These are phyloP conservation scores for Saccharomycopsis javanensis DNA, from an alignment of 805 yeast genomes.

Conservation along the genomic window DNA sequence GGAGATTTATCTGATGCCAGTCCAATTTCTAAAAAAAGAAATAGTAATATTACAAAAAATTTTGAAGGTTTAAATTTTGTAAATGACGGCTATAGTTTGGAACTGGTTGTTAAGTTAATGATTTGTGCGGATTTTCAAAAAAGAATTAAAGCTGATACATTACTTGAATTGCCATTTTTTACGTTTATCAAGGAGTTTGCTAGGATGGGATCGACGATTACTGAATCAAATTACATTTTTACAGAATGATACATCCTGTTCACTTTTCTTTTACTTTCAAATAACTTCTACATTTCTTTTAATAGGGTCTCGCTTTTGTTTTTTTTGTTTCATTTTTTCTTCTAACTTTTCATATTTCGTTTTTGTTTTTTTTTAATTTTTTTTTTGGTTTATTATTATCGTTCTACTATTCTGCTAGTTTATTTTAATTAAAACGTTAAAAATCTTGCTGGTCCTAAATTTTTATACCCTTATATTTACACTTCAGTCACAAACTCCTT, in stretches of 20 bases:
- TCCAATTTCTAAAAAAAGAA: constrained; percentile 38
- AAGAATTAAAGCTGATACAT: constrained; percentile 52
- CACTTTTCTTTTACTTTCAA: neutral
- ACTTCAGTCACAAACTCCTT: no score
- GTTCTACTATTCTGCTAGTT: no score
- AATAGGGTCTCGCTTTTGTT: neutral
- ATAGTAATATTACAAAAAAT: neutral
- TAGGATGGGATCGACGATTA: neutral
- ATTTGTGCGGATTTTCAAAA: constrained; percentile 70
- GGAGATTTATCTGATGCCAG: constrained; percentile 97
- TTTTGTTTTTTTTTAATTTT: neutral
- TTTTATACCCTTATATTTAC: no score
- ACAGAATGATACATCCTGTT: neutral
- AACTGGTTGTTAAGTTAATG: constrained; percentile 79
- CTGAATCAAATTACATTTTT: neutral
- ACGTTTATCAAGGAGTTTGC: neutral
- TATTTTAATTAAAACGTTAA: no score
- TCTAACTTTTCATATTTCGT: neutral
- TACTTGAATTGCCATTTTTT: constrained; percentile 32
- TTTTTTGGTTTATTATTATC: no score
- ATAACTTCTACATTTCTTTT: neutral
- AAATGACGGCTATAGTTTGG: constrained; percentile 63
- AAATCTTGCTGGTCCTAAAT: no score
- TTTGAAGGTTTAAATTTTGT: constrained; percentile 37
- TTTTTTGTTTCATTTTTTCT: neutral